Evolutionary conservation across 345 rosid genomes (phyloP).

Genomic region (Gossypium anomalum): DNA sequence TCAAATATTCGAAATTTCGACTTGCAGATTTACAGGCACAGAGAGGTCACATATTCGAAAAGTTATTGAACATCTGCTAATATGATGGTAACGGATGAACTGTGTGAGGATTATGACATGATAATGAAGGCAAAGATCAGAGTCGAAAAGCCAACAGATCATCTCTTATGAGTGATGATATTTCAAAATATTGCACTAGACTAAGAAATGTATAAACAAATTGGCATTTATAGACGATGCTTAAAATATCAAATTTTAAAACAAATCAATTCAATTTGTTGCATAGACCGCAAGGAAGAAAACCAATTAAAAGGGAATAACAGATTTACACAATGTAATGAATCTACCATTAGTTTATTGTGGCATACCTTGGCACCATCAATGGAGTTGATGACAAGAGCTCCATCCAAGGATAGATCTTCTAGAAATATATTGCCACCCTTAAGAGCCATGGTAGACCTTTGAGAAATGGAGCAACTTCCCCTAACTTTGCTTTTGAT

Average conservation of each 20-base stretch:
- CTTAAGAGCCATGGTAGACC: constrained; percentile 59
- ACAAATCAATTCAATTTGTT: background rate
- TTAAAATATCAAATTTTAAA: background rate
- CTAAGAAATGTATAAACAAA: background rate
- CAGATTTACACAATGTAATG: background rate
- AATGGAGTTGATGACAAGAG: constrained; percentile 57
- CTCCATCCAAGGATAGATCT: constrained; percentile 74
- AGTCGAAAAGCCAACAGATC: no score
- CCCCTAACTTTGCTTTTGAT: constrained; percentile 59
- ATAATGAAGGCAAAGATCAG: background rate
- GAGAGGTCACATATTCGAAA: background rate
- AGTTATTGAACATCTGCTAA: background rate
- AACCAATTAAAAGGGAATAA: background rate
- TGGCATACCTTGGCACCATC: constrained; percentile 76
- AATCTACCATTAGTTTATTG: background rate
- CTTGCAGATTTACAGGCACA: background rate
- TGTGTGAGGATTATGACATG: background rate
- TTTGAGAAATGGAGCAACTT: constrained; percentile 60
- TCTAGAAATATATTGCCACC: constrained; percentile 53
- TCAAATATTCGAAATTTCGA: no score
- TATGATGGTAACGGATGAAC: background rate
- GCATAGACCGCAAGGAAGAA: background rate
- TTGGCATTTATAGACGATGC: no score
- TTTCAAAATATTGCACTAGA: background rate
- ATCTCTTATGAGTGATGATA: no score